These are phyloP conservation scores for Colletotrichum melonis DNA, from an alignment of 2,329 filamentous ascomycete species.

Conservation along the genomic window DNA sequence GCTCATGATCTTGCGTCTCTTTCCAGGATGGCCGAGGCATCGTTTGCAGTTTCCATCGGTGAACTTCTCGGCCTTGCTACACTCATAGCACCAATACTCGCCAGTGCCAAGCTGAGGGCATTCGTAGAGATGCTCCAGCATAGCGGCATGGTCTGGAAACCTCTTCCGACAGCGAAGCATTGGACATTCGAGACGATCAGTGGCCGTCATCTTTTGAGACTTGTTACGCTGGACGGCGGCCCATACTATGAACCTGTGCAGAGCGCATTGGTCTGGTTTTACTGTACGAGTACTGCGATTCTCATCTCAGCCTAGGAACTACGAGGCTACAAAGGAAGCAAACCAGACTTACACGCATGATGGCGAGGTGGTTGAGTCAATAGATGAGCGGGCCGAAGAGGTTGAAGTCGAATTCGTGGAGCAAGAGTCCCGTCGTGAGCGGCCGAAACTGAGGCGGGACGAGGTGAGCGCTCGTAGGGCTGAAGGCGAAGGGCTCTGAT, in stretches of 20 bases:
- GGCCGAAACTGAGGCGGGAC: constrained; percentile 45
- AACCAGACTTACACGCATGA: constrained; percentile 48
- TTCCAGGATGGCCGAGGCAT: constrained; percentile 62
- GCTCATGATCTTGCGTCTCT: constrained; percentile 62
- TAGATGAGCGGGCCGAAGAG: constrained; percentile 39
- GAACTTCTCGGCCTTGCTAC: constrained; percentile 63
- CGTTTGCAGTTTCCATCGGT: constrained; percentile 62
- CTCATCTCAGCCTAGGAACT: constrained; percentile 2
- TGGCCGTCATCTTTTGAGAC: constrained; percentile 57
- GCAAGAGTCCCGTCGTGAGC: constrained; percentile 45
- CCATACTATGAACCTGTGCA: constrained; percentile 68
- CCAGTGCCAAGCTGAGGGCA: constrained; percentile 60
- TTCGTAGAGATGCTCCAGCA: constrained; percentile 63
- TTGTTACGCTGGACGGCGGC: constrained; percentile 65
- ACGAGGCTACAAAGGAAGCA: background rate
- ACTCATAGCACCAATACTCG: constrained; percentile 69
- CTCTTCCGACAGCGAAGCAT: constrained; percentile 61
- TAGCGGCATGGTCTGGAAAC: constrained; percentile 63
- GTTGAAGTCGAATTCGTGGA: constrained; percentile 39
- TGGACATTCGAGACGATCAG: constrained; percentile 63
- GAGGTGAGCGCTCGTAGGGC: constrained; percentile 47
- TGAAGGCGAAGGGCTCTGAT: constrained; percentile 44
- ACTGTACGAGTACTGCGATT: constrained; percentile 55
- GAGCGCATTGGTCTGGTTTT: constrained; percentile 60
- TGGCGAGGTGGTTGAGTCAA: constrained; percentile 39